phyloP scores from a whole-genome alignment of 208 protist species.

The Endotrypanum monterogeii region DNA sequence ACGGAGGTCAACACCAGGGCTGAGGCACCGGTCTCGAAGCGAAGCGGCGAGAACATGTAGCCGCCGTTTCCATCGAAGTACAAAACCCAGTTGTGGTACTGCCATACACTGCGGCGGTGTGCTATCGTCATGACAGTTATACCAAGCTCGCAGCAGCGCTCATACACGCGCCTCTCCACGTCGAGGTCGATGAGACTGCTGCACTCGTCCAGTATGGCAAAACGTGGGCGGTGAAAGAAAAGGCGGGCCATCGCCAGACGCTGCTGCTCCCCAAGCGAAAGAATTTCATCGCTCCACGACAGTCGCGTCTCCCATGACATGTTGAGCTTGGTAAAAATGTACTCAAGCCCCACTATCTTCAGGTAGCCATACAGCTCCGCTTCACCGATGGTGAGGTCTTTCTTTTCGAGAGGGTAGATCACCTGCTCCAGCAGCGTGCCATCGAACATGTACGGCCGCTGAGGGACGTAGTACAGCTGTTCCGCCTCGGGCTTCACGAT shows the following conservation, averaged over 20 bases:
- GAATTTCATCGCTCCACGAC: constrained; percentile 50
- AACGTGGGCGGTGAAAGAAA: constrained; percentile 87
- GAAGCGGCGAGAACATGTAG: constrained; percentile 73
- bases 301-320: constrained; percentile 67
- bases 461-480: constrained; percentile 89
- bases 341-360: constrained; percentile 66
- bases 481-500: constrained; percentile 70
- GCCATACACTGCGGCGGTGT: constrained; percentile 74
- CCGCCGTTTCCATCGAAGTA: constrained; percentile 75
- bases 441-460: constrained; percentile 82
- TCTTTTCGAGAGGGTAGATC: constrained; percentile 75
- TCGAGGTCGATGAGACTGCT: constrained; percentile 79
- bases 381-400: constrained; percentile 59
- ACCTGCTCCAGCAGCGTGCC: constrained; percentile 89
- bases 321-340: constrained; percentile 52
- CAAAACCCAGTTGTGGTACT: constrained; percentile 85
- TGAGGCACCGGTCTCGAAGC: constrained; percentile 29
- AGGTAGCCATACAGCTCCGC: constrained; percentile 61
- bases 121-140: constrained; percentile 90
- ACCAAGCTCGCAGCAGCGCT: constrained; percentile 60
- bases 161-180: constrained; percentile 73
- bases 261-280: constrained; percentile 89
- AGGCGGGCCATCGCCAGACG: constrained; percentile 87
- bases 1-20: constrained; percentile 26
- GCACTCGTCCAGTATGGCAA: constrained; percentile 92